Percentiles rank a stretch among this genome's conserved stretches.
Evolutionary conservation across 2,329 filamentous ascomycete species (phyloP).

Genomic region (Reticulascus tulasneorum): DNA sequence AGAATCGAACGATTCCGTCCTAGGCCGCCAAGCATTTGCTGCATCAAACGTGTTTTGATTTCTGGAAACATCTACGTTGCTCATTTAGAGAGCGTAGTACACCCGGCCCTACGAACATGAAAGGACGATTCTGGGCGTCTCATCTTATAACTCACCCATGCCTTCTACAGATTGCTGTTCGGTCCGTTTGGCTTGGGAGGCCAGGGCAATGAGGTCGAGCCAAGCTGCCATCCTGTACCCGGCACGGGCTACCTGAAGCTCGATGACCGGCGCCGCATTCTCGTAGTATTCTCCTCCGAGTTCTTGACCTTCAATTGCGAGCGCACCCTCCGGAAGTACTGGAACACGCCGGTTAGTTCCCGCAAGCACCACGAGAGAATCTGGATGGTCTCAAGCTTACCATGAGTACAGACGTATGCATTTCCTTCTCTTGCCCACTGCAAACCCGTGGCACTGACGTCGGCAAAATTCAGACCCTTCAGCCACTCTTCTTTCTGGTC

Average conservation of each 20-base stretch:
- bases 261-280: slow-evolving; percentile 58
- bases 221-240: slow-evolving; percentile 66
- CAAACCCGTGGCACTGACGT: slow-evolving; percentile 53
- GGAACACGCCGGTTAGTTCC: slow-evolving; percentile 1
- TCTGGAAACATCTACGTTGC: slow-evolving; percentile 7
- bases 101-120: too few species aligned
- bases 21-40: slow-evolving; percentile 4
- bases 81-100: slow-evolving; percentile 5
- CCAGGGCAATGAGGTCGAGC: slow-evolving; percentile 57
- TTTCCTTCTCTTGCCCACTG: slow-evolving; percentile 63
- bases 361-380: too few species aligned
- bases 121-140: slow-evolving; percentile 9
- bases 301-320: slow-evolving; percentile 55
- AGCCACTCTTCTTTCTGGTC: slow-evolving; percentile 50
- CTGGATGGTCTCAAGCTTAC: too few species aligned
- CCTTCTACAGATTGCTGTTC: too few species aligned
- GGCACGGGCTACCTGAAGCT: slow-evolving; percentile 63
- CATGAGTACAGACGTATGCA: slow-evolving; percentile 56
- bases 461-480: slow-evolving; percentile 49
- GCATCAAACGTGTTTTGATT: slow-evolving; percentile 9
- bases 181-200: slow-evolving; percentile 15
- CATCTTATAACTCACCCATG: slow-evolving; percentile 10
- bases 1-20: too few species aligned
- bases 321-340: slow-evolving; percentile 60
- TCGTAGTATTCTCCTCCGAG: slow-evolving; percentile 61